Evolutionary conservation across 148 eudicot species (phyloP), one percentile per base, ranked within the genome.

Genomic region (Beta vulgaris): DNA sequence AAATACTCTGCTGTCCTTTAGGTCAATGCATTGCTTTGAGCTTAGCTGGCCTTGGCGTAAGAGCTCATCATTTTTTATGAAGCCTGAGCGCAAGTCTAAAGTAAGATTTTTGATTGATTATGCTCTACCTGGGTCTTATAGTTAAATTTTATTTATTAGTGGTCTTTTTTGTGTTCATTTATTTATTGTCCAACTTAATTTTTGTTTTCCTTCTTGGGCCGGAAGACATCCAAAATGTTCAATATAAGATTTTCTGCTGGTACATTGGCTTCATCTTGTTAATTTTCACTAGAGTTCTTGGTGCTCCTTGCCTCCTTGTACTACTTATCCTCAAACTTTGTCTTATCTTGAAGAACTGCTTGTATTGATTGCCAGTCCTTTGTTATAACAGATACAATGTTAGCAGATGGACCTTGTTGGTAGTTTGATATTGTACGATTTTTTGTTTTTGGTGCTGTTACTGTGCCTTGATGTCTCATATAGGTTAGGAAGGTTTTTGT

Each of bases 11-110:
- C 35, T 64, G 15, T 71, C 21, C 13, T 69, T 64, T 40, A 95
- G 99, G 99, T 95, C 99, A 19, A 75, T 82, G 62, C 82, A 86
- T 74, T 95, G 99, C 88, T 89, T 95, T 87, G 92, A 92, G 77
- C 93, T 95, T 73, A 75, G 91, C 80, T 95, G 99, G 99, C 99
- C 99, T 40, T 90, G 93, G 96, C 91, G 93, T 77, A 78, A 3
- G 66, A 83, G 71, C 77, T 92, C 97, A 35, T 69, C 91, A 23
- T 95, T 92, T 77, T 87, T 95, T 76, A 72, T 78, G 67, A 87
- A 87, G 90, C 99, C 97, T 59, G 81, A 88, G 28, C 84, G 82
- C 19, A 88, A 84, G 84, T 90, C 97, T 32, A 92, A 92, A 90
- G 99, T 92, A 48, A 54, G 75, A 34, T 35, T 63, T 26, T 75